phyloP scores from a whole-genome alignment of 805 yeast genomes.

The Schwanniomyces yamadae region DNA sequence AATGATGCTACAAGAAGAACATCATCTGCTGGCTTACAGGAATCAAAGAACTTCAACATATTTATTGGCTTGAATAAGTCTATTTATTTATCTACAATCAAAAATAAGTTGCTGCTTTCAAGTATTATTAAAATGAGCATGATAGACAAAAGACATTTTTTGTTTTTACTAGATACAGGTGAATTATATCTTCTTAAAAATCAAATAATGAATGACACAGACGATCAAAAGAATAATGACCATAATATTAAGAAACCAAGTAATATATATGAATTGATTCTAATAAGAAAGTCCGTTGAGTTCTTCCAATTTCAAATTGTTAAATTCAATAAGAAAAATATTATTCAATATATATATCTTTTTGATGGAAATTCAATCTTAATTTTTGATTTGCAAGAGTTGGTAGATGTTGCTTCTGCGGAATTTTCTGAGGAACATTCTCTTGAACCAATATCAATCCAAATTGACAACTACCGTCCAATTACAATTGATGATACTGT shows the following conservation, averaged over 20 bases:
- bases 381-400: slow-evolving; percentile 24
- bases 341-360: slow-evolving; percentile 22
- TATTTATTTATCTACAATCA: slow-evolving; percentile 34
- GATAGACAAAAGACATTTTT: slow-evolving; percentile 30
- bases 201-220: slow-evolving; percentile 12
- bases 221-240: slow-evolving; percentile 4
- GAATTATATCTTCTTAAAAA: slow-evolving; percentile 38
- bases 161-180: slow-evolving; percentile 37
- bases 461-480: slow-evolving; percentile 27
- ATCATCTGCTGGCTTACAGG: neutral
- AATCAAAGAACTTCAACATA: slow-evolving; percentile 20
- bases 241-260: slow-evolving; percentile 14
- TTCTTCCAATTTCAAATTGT: slow-evolving; percentile 27
- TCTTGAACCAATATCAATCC: slow-evolving; percentile 28
- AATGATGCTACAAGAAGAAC: slow-evolving; percentile 1
- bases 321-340: slow-evolving; percentile 10
- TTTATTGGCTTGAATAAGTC: slow-evolving; percentile 29
- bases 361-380: slow-evolving; percentile 40
- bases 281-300: slow-evolving; percentile 30
- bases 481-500: slow-evolving; percentile 15
- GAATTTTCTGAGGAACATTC: slow-evolving; percentile 14
- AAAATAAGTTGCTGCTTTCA: slow-evolving; percentile 21
- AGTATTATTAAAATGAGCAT: slow-evolving; percentile 23
- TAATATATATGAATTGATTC: slow-evolving; percentile 36
- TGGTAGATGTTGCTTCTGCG: slow-evolving; percentile 23